Conservation (phyloP, 2,329 filamentous ascomycete species). For the Phyllosticta capitalensis region DNA sequence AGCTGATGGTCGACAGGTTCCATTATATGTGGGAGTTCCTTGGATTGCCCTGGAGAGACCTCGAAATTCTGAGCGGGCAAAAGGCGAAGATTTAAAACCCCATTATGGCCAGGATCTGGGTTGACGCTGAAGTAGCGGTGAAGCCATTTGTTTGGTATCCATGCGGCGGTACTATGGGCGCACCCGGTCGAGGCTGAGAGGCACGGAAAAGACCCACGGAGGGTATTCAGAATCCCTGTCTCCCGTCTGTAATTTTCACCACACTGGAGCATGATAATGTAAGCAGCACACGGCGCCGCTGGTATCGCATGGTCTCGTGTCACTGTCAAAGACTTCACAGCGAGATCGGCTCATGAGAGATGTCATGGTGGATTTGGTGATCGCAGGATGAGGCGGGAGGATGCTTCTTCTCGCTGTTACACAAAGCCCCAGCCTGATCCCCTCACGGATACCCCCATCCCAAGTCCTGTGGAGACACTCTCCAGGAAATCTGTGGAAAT, state of each 20-base stretch:
- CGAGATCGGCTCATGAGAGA: not conserved
- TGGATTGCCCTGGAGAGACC: slow-evolving; percentile 49
- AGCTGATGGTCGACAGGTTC: slow-evolving; percentile 41
- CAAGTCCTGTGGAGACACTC: not conserved
- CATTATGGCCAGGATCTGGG: not conserved
- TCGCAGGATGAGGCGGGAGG: not conserved
- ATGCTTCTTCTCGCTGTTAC: not conserved
- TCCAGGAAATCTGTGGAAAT: not conserved
- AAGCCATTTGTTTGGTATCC: not conserved
- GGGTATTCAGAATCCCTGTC: not conserved
- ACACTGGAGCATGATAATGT: not conserved
- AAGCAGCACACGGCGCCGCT: not conserved
- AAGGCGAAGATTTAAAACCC: slow-evolving; percentile 24
- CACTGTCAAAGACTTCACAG: not conserved
- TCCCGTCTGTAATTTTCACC: not conserved
- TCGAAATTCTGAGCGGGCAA: slow-evolving; percentile 31
- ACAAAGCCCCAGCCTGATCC: not conserved
- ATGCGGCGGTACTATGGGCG: not conserved
- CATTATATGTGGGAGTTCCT: slow-evolving; percentile 60
- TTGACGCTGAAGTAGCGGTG: not conserved
- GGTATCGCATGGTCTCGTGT: not conserved
- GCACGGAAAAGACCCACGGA: not conserved
- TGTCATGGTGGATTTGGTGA: not conserved
- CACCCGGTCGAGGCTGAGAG: not conserved
- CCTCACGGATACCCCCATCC: not conserved